These are phyloP conservation scores for Chlorophyllum brunneum DNA, from an alignment of 768 basidiomycete species.

Conservation along the genomic window DNA sequence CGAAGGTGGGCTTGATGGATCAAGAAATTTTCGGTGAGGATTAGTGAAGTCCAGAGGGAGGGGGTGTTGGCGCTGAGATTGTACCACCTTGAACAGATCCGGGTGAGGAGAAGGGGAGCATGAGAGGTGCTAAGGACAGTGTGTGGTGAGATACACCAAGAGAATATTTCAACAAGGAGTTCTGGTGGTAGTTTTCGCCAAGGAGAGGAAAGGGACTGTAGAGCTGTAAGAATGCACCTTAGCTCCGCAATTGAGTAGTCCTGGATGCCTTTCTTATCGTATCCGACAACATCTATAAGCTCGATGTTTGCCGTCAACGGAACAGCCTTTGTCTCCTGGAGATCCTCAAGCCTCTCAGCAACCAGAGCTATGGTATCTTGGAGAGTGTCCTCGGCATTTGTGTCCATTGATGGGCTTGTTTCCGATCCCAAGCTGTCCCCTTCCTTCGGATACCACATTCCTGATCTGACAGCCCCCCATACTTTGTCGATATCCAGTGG, in stretches of 20 bases:
- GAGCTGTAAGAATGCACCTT: conserved; percentile 4
- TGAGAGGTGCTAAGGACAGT: background rate
- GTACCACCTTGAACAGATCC: conserved; percentile 8
- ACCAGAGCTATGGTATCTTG: background rate
- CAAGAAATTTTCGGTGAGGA: conserved; percentile 7
- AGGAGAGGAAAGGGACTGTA: conserved; percentile 10
- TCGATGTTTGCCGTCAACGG: background rate
- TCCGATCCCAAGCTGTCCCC: background rate
- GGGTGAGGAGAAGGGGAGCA: conserved; percentile 6
- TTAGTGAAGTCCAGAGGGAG: conserved; percentile 7
- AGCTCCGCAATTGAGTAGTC: background rate
- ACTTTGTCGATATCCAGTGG: background rate
- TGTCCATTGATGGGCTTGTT: background rate
- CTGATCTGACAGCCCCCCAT: conserved; percentile 10
- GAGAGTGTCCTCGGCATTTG: background rate
- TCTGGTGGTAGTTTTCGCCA: conserved; percentile 10
- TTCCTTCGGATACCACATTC: conserved; percentile 2
- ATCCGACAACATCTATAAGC: background rate
- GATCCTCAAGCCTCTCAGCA: background rate
- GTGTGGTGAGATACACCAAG: conserved; percentile 3
- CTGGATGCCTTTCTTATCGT: background rate
- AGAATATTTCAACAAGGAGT: conserved; percentile 9
- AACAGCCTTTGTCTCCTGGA: background rate
- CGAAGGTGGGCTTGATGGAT: background rate
- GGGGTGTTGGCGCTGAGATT: background rate